Evolutionary conservation across 1,284 basidiomycete genomes (phyloP).

Genomic region (Golubevia pallescens): DNA sequence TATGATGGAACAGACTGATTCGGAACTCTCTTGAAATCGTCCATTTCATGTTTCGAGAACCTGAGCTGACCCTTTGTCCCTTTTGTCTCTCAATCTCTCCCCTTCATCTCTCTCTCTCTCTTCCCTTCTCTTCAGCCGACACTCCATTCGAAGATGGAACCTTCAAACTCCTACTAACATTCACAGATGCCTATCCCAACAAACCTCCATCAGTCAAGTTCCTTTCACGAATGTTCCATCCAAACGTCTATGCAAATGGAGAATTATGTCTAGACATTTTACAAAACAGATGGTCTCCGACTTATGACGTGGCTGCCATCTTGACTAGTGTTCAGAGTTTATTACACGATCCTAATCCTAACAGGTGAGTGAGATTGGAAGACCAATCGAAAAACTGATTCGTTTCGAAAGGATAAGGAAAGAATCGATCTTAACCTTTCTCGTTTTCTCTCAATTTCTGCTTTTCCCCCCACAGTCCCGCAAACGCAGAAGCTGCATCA

Average conservation of each 20-base stretch:
- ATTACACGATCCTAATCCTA: slow-evolving; percentile 95
- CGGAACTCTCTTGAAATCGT: not conserved
- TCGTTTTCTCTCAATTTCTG: slow-evolving; percentile 1
- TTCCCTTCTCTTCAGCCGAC: slow-evolving; percentile 77
- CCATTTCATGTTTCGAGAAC: not conserved
- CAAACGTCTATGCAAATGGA: slow-evolving; percentile 97
- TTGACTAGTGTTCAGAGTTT: slow-evolving; percentile 93
- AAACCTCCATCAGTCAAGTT: slow-evolving; percentile 97
- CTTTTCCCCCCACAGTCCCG: slow-evolving; percentile 72
- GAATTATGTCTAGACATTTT: slow-evolving; percentile 97
- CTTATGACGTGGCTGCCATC: slow-evolving; percentile 97
- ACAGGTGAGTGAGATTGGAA: slow-evolving; percentile 67
- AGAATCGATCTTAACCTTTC: not conserved
- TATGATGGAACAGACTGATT: slow-evolving; percentile 3
- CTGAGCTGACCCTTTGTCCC: slow-evolving; percentile 16
- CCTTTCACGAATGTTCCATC: slow-evolving; percentile 96
- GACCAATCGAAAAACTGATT: not conserved
- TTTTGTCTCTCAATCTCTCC: slow-evolving; percentile 6
- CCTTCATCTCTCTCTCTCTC: slow-evolving; percentile 3
- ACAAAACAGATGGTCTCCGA: slow-evolving; percentile 97
- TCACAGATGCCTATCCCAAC: slow-evolving; percentile 97
- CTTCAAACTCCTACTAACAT: slow-evolving; percentile 91
- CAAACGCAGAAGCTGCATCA: slow-evolving; percentile 95
- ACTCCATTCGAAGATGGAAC: slow-evolving; percentile 99
- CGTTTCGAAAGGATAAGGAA: no score